These are phyloP conservation scores for Strobilomyces dryophilus DNA, from an alignment of 768 basidiomycete genomes.

Conservation along the genomic window DNA sequence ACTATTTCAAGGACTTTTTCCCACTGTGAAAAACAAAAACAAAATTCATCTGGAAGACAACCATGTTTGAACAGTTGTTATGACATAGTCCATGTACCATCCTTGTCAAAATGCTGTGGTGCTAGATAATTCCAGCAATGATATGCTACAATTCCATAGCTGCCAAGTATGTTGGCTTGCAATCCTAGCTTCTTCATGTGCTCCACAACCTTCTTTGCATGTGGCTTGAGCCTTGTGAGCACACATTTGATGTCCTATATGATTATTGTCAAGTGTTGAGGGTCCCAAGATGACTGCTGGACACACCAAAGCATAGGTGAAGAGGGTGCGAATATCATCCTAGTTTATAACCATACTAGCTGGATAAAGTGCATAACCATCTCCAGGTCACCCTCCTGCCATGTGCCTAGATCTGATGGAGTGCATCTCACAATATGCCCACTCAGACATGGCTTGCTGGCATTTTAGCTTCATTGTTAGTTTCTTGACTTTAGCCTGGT, in stretches of 20 bases:
- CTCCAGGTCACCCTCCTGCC: background rate
- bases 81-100: background rate
- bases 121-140: constrained; percentile 13
- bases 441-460: background rate
- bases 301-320: background rate
- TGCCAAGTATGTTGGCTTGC: background rate
- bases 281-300: background rate
- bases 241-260: constrained; percentile 1
- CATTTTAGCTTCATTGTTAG: background rate
- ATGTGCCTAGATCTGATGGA: background rate
- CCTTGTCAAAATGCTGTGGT: background rate
- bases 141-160: background rate
- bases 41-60: background rate
- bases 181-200: background rate
- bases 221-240: background rate
- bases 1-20: background rate
- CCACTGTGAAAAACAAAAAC: constrained; percentile 3
- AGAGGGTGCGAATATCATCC: background rate
- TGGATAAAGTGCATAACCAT: constrained; percentile 1
- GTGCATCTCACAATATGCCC: background rate
- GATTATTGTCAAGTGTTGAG: background rate
- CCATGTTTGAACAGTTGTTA: constrained; percentile 8
- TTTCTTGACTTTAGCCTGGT: constrained; percentile 1
- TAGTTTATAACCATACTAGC: background rate
- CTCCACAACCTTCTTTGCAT: background rate